Base-by-base conservation (phyloP, 257 asterid genomes). In the Jasminum sambac region DNA sequence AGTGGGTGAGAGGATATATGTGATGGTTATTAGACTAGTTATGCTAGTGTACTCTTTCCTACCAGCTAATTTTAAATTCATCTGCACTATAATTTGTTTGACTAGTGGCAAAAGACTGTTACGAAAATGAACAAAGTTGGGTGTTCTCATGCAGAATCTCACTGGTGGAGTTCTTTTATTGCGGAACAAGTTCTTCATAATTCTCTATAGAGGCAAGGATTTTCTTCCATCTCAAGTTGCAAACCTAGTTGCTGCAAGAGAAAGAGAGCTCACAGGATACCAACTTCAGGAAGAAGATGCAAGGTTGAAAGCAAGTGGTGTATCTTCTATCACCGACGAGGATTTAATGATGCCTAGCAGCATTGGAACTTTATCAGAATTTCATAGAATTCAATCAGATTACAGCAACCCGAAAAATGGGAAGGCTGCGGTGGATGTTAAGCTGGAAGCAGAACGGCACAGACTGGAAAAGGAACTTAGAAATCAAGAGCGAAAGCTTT, bases 121-220 rank as follows among this genome's bases (percentile, higher is more conserved):
- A 19, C 14, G 16, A 19, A 61, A 58, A 44, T 57, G 64, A 66
- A 37, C 36, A 52, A 25, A 5, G 8, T 42, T 64, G 67, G 71
- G 14, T 76, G 68, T 84, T 34, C 24, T 84, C 48, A n/a, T 84
- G 89, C 95, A 94, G 97, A 52, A 26, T 63, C 95, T 91, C 78
- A 94, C 97, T 14, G 97, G 96, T 66, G 97, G 97, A 80, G 87
- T 88, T 66, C 89, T 94, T 68, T 42, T 94, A 59, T 79, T 94
- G 81, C 93, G 99, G 73, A 89, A 94, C 74, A 94, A 91, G 83
- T 91, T 82, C 86, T 44, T 86, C 70, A 91, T 94, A 82, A 80
- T 91, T 76, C 87, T 94, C 72, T 94, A 89, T 71, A 80, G 97
- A 81, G 99, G 99, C 70, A 94, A 94, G 78, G 96, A 94, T 81